A percentile compares a stretch with the other conserved stretches of the same genome.
phyloP scores from a whole-genome alignment of 495 filamentous ascomycete species.

The Xylaria cubensis region DNA sequence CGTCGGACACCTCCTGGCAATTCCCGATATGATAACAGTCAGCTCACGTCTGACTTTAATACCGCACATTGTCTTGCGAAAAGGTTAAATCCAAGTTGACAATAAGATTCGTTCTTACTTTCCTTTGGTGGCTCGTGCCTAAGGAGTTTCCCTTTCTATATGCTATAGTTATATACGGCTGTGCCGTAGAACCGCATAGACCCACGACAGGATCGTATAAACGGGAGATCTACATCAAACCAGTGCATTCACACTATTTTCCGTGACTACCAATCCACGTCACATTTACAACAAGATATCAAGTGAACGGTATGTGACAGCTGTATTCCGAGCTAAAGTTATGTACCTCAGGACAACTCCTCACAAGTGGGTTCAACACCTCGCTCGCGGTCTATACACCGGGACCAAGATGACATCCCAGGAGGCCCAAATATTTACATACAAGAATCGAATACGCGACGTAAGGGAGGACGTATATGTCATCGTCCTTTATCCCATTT shows the following conservation, averaged over 20 bases:
- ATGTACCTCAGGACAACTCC: conserved; percentile 4
- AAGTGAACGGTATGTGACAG: background rate
- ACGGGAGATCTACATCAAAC: no score
- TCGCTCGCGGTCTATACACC: conserved; percentile 8
- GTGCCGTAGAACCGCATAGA: conserved; percentile 5
- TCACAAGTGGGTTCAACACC: background rate
- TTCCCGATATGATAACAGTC: no score
- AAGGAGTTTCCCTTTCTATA: background rate
- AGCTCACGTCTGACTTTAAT: no score
- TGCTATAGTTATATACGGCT: background rate
- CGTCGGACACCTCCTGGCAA: no score
- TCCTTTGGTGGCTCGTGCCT: background rate
- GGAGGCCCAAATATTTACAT: conserved; percentile 13
- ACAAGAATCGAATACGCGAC: conserved; percentile 24
- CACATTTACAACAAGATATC: background rate
- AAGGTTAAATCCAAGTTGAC: no score
- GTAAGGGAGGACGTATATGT: background rate
- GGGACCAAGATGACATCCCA: background rate
- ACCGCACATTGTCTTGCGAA: no score
- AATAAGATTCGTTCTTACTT: background rate
- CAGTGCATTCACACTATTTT: no score
- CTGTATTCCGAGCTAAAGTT: background rate
- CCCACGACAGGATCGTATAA: background rate
- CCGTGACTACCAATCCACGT: no score
- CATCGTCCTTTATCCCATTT: conserved; percentile 7